These are phyloP conservation scores for Kodamaea sagamina DNA, from an alignment of 805 yeast species.

Conservation along the genomic window DNA sequence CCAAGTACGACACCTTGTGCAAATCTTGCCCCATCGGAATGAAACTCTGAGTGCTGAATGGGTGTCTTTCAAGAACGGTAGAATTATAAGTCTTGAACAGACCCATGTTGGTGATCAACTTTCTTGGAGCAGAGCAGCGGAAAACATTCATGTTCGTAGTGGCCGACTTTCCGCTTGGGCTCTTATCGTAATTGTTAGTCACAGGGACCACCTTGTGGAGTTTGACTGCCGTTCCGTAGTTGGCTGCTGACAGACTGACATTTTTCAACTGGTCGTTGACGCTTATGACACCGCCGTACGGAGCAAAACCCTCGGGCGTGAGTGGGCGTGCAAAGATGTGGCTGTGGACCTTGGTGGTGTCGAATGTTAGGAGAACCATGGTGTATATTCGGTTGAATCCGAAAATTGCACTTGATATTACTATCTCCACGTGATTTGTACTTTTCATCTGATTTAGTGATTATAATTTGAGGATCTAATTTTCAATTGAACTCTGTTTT, in stretches of 20 bases:
- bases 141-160: slow-evolving; percentile 81
- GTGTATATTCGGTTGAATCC: slow-evolving; percentile 12
- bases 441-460: no score
- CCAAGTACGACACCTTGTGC: slow-evolving; percentile 60
- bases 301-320: slow-evolving; percentile 65
- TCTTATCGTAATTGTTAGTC: slow-evolving; percentile 48
- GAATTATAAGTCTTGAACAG: slow-evolving; percentile 42
- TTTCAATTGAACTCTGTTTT: no score
- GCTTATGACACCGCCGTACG: slow-evolving; percentile 76
- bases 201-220: slow-evolving; percentile 72
- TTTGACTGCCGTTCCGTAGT: slow-evolving; percentile 92
- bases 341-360: slow-evolving; percentile 21
- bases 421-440: slow-evolving; percentile 8
- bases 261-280: slow-evolving; percentile 68
- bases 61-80: slow-evolving; percentile 86
- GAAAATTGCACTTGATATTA: slow-evolving; percentile 8
- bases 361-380: slow-evolving; percentile 47
- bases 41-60: slow-evolving; percentile 84
- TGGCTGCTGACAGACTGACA: slow-evolving; percentile 52
- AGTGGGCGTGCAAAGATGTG: slow-evolving; percentile 53
- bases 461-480: no score
- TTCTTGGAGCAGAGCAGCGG: slow-evolving; percentile 76
- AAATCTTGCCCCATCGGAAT: slow-evolving; percentile 78
- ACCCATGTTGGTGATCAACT: slow-evolving; percentile 41
- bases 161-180: slow-evolving; percentile 50